Conservation (phyloP, 2,329 filamentous ascomycete genomes). For the Magnaporthiopsis poae region DNA sequence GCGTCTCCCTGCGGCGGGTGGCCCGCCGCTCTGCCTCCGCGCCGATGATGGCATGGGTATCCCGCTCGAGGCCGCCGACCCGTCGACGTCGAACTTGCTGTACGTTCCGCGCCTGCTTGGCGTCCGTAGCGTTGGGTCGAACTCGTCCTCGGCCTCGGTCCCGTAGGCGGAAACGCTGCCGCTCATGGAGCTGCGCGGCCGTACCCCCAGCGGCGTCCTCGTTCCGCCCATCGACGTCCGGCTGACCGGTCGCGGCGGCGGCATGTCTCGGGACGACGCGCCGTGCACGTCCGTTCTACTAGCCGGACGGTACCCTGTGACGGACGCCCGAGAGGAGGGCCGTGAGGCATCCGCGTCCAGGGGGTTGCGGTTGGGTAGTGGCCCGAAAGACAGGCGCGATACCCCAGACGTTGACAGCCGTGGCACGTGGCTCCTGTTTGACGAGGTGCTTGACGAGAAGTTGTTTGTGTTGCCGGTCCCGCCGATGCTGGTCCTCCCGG, state of each 20-base stretch:
- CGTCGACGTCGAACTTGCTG: constrained; percentile 32
- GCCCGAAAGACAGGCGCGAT: constrained; percentile 54
- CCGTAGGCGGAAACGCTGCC: constrained; percentile 47
- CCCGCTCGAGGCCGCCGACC: constrained; percentile 25
- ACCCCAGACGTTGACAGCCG: constrained; percentile 54
- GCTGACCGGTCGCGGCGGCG: constrained; percentile 45
- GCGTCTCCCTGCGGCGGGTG: constrained; percentile 21
- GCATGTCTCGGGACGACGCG: constrained; percentile 28
- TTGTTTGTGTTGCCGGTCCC: constrained; percentile 13
- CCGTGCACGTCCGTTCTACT: constrained; percentile 37
- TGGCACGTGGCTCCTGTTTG: constrained; percentile 38
- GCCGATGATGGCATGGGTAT: constrained; percentile 40
- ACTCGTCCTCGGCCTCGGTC: constrained; percentile 37
- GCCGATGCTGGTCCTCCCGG: constrained; percentile 18
- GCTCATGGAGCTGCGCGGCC: constrained; percentile 62
- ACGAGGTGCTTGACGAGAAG: constrained; percentile 14
- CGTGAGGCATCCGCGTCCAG: constrained; percentile 43
- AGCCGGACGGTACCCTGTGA: constrained; percentile 42
- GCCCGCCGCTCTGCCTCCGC: constrained; percentile 21
- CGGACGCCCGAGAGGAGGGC: constrained; percentile 64
- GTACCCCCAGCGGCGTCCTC: constrained; percentile 56
- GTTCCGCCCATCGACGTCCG: constrained; percentile 61
- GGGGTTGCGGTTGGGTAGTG: constrained; percentile 47
- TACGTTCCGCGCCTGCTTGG: constrained; percentile 47
- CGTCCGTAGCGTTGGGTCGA: constrained; percentile 34